Conservation (phyloP, 2,329 filamentous ascomycete species). For the Hirsutella rhossiliensis region DNA sequence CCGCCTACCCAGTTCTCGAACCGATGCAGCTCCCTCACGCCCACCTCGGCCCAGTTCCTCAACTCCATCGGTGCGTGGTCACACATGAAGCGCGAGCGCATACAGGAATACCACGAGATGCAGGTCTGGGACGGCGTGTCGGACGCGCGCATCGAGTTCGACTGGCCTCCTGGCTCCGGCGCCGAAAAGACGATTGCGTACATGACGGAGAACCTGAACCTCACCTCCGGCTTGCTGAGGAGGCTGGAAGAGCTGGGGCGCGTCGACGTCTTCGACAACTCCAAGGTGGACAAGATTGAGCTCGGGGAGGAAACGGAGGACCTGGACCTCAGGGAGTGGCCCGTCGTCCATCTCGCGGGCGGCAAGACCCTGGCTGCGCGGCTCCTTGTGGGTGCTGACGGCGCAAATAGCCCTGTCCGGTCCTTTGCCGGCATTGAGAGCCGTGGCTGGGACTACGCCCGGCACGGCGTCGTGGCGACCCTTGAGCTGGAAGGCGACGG, state of each 20-base stretch:
- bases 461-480: constrained; percentile 86
- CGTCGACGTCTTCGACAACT: constrained; percentile 61
- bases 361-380: constrained; percentile 63
- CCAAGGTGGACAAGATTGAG: constrained; percentile 67
- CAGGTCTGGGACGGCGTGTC: constrained; percentile 96
- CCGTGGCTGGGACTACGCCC: constrained; percentile 84
- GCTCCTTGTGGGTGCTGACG: constrained; percentile 84
- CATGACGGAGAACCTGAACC: constrained; percentile 92
- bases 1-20: constrained; percentile 69
- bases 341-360: constrained; percentile 61
- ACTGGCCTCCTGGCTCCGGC: constrained; percentile 46
- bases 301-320: constrained; percentile 58
- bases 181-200: constrained; percentile 64
- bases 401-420: constrained; percentile 86
- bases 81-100: constrained; percentile 57
- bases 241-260: constrained; percentile 58
- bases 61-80: constrained; percentile 76
- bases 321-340: constrained; percentile 76
- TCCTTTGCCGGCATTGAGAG: constrained; percentile 77
- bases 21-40: constrained; percentile 89
- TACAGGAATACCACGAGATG: constrained; percentile 91
- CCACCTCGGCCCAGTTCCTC: constrained; percentile 73
- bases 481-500: constrained; percentile 56
- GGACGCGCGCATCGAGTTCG: constrained; percentile 79
- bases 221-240: constrained; percentile 65